Evolutionary conservation across 129 eudicot genomes (phyloP).

Genomic region (Lactuca saligna): DNA sequence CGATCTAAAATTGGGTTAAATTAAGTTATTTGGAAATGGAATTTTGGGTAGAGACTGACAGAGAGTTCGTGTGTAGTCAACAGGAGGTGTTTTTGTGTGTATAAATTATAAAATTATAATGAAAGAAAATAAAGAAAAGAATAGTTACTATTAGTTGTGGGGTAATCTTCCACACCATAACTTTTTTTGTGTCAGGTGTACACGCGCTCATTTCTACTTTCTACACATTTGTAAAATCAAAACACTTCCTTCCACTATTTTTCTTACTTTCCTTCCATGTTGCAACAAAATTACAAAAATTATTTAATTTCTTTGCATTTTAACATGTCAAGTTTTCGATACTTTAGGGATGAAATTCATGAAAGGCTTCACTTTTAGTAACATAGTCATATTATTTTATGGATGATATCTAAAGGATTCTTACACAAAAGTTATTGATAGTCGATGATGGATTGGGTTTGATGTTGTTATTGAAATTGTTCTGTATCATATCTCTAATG

Average conservation of each 20-base stretch:
- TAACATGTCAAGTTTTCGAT: too few species aligned
- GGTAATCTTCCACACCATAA: constrained; percentile 10
- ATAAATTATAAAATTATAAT: neutral
- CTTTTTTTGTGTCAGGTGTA: constrained; percentile 19
- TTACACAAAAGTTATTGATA: neutral
- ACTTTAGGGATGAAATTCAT: too few species aligned
- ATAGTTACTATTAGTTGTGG: constrained; percentile 22
- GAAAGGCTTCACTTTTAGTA: too few species aligned
- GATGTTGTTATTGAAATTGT: neutral
- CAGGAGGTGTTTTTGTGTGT: constrained; percentile 32
- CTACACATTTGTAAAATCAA: neutral
- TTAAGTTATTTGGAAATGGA: constrained; percentile 25
- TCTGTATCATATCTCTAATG: too few species aligned
- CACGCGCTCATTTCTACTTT: constrained; percentile 15
- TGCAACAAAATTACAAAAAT: neutral
- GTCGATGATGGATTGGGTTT: neutral
- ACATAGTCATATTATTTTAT: too few species aligned
- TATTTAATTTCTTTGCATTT: too few species aligned
- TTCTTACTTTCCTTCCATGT: neutral
- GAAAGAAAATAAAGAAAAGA: constrained; percentile 7
- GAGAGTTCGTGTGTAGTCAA: constrained; percentile 32
- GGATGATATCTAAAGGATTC: too few species aligned
- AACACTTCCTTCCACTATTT: neutral
- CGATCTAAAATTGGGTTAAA: constrained; percentile 25
- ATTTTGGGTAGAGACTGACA: constrained; percentile 24